phyloP scores from a whole-genome alignment of 495 filamentous ascomycete genomes.

The Trichoderma virens region DNA sequence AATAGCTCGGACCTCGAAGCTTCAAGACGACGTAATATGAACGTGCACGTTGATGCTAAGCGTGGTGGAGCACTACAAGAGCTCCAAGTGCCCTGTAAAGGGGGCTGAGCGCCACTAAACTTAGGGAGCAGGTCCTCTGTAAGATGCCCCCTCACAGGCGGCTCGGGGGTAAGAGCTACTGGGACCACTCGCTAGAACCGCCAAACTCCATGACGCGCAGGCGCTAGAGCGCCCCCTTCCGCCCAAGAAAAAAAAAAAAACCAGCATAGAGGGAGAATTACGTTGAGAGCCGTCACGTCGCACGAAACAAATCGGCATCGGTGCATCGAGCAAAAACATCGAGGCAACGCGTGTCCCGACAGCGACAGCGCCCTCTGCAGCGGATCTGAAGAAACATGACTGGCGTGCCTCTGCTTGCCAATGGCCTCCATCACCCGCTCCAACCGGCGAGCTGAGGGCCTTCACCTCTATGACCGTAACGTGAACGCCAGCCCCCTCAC shows the following conservation, averaged over 20 bases:
- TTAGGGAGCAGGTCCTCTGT: background rate
- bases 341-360: conserved; percentile 3
- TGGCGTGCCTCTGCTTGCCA: conserved; percentile 9
- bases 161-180: background rate
- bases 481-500: conserved; percentile 6
- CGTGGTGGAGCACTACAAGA: background rate
- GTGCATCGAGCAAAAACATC: conserved; percentile 4
- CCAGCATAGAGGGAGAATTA: background rate
- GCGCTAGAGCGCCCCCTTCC: conserved; percentile 7
- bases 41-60: too few species aligned
- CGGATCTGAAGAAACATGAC: conserved; percentile 9
- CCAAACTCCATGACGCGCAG: background rate
- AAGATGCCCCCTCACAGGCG: background rate
- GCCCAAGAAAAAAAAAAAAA: background rate
- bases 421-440: conserved; percentile 32
- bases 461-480: conserved; percentile 12
- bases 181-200: background rate
- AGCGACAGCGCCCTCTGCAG: conserved; percentile 1
- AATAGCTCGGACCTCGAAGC: too few species aligned
- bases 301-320: conserved; percentile 9
- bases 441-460: conserved; percentile 25
- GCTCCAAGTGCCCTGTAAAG: background rate
- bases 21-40: too few species aligned
- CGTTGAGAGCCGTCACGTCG: conserved; percentile 7
- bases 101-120: background rate